Evolutionary conservation across 495 filamentous ascomycete genomes (phyloP), one percentile per base, ranked within the genome.

Genomic region (Apiosordaria backusii): DNA sequence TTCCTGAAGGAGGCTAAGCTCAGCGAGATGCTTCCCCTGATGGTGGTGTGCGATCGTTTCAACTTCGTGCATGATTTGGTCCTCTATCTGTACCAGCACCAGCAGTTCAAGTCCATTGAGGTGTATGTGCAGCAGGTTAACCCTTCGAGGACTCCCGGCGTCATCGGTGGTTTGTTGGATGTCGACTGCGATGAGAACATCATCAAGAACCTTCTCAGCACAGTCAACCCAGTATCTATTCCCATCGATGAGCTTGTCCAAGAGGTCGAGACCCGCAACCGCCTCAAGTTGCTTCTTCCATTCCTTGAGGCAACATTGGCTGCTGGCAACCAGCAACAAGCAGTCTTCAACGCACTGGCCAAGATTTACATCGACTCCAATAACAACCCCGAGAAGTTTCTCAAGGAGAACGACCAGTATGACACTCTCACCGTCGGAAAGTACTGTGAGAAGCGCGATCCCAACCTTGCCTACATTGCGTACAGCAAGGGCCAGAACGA

Each of bases 301-400:
- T 99, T 98, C 89, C 87, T 99, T 15, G 96, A 99, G 81, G 88
- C 90, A 60, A 97, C 92, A 19, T 80, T 98, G 50, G 91, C 90
- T 45, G 86, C 86, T 64, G 96, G 96, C 50, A 97, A 97, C 79
- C 92, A 97, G 77, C 95, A 99, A 78, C 92, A 96, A 79, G 96
- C 95, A 26, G 92, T 99, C 57, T 99, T 93, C 84, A 97, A 99
- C 70, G 96, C 96, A 16, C 86, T 99, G 45, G 96, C 96, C 7
- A 99, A 99, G 89, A 98, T 99, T 68, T 99, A 99, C 81, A 99
- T 99, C 69, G 96, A 98, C 78, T 94, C 90, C 77, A 99, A 99
- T 84, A 97, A 97, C 80, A 92, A 97, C 75, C 96, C 96, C 0
- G 96, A 99, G 85, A 94, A 92, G 75, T 99, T 99, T 84, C 83